Base-by-base conservation (phyloP, 345 rosid genomes). In the Angophora floribunda region DNA sequence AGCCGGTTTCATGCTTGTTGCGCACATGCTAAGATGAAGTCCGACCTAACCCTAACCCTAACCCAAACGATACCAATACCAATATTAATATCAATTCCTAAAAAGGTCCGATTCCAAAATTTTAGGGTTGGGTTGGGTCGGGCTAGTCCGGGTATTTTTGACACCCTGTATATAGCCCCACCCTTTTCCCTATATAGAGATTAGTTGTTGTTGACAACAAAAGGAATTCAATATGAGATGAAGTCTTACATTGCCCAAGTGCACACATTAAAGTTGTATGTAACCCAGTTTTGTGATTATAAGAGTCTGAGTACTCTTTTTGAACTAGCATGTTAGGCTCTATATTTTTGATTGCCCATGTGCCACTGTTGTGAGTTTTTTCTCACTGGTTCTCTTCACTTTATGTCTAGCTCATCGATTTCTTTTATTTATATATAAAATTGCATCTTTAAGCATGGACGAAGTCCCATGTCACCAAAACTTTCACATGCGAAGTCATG, bases 271-370 rank as follows among this genome's bases (percentile, higher is more conserved):
- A 28, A 59, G 32, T 59, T 26, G 67, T 11, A 59, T 2, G 11
- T 30, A 63, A 63, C 36, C 14, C 0, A 9, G 30, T n/a, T 63
- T 4, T 0, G 1, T 0, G 2, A 26, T n/a, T 63, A n/a, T 63
- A 59, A 59, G 67, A 26, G 32, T 26, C 4, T 50, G 0, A 63
- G 32, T n/a, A 63, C 70, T n/a, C 70, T 63, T 61, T 63, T 15
- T 1, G 2, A 1, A 63, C 36, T 28, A 11, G 17, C 13, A 12
- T 61, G 32, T 28, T 13, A 8, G 17, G 3, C 70, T 61, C 26
- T 61, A 28, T 61, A 61, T 61, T 28, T 3, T 28, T 13, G 2
- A 0, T 6, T 12, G n/a, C n/a, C 1, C 52, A 13, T 6, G 1
- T 61, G 15, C 6, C 4, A 13, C 28, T 12, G 17, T 63, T 28